These are phyloP conservation scores for Cladorrhinum samala DNA, from an alignment of 495 filamentous ascomycete genomes.

Conservation along the genomic window DNA sequence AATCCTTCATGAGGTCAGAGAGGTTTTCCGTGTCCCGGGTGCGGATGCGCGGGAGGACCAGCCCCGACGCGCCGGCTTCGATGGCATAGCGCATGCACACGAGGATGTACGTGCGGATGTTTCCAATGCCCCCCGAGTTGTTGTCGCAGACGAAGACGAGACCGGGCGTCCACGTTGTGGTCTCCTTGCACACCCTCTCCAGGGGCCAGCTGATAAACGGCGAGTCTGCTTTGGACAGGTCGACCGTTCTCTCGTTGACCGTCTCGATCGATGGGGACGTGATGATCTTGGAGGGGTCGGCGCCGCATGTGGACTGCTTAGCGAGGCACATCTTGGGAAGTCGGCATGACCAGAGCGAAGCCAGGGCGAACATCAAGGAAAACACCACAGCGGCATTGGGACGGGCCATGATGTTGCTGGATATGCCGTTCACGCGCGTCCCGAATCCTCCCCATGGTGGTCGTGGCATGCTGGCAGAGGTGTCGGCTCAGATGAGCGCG, in stretches of 20 bases:
- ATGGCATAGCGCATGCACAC: conserved; percentile 46
- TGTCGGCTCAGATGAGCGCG: no score
- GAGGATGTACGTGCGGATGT: conserved; percentile 48
- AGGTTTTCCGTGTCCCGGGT: conserved; percentile 27
- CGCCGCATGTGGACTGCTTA: background rate
- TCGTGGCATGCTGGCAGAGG: no score
- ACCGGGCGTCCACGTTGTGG: conserved; percentile 28
- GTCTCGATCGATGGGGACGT: background rate
- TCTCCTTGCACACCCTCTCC: conserved; percentile 37
- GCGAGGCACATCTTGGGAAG: conserved; percentile 19
- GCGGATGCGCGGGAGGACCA: conserved; percentile 41
- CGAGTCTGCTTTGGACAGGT: conserved; percentile 33
- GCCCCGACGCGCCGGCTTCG: conserved; percentile 40
- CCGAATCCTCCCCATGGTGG: no score
- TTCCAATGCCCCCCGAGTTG: conserved; percentile 48
- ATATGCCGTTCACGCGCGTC: background rate
- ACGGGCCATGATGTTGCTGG: conserved; percentile 6
- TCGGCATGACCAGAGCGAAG: conserved; percentile 19
- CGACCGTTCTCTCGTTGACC: conserved; percentile 5
- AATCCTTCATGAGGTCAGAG: conserved; percentile 25
- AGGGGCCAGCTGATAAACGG: conserved; percentile 44
- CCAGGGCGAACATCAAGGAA: conserved; percentile 17
- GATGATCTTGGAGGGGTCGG: background rate
- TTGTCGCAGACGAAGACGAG: conserved; percentile 44
- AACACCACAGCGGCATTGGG: conserved; percentile 11